Evolutionary conservation across 441 rosid species (phyloP), one percentile per base, ranked within the genome.

Genomic region (Daphne laureola): DNA sequence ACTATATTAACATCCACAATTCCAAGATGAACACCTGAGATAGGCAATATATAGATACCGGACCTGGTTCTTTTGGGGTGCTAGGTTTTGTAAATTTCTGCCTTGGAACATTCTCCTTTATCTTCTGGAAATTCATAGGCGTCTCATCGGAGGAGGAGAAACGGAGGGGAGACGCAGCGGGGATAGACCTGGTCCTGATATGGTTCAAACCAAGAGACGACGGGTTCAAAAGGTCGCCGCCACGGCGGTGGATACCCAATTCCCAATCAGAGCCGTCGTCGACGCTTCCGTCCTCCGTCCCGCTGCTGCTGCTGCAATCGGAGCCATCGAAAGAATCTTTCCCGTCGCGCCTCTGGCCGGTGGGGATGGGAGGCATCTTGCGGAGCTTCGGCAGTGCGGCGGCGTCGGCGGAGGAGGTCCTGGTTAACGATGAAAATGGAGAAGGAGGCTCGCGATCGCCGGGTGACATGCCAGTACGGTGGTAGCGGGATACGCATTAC

Each of bases 121-220:
- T 21, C 25, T 53, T 64, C 38, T 47, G 56, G 12, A 58, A 16
- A 59, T 35, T 54, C 54, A 54, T 57, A n/a, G 78, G 67, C 55
- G 68, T 50, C 12, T 31, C 77, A 2, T 58, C 48, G 11, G 75
- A 43, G 35, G 85, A 70, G 0, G 82, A 74, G 50, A 80, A 73
- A 49, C 90, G 62, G 51, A 85, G 78, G 51, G 84, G 81, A 53
- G 92, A 83, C 15, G 70, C 76, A 21, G 78, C 60, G 13, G 72
- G 70, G 58, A 58, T 56, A 9, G 90, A 87, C 69, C 78, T 85
- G 26, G 97, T 94, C 71, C 65, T 75, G 55, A 94, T 94, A 51
- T 80, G 82, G 46, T 90, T 87, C 54, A 94, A 68, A 43, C 94
- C 88, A 15, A 92, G 78, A n/a, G 84, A 70, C 7, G 90, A 78